Conservation (phyloP, 2,329 filamentous ascomycete genomes). For the Colletotrichum spinosum region DNA sequence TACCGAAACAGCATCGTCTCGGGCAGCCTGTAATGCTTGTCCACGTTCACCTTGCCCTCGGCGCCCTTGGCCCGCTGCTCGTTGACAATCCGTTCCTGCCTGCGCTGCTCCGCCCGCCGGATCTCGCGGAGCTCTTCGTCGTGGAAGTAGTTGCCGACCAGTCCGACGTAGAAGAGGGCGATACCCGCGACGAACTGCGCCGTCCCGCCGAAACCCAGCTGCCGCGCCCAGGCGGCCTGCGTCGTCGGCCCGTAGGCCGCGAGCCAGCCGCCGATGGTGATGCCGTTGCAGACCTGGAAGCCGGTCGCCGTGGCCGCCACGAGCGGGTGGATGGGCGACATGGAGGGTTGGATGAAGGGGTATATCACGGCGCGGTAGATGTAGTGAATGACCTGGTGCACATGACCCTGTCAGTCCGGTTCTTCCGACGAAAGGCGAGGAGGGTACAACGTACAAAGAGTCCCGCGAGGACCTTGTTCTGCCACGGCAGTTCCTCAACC, state of each 20-base stretch:
- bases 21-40: conserved; percentile 90
- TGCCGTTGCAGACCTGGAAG: conserved; percentile 87
- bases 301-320: conserved; percentile 72
- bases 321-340: conserved; percentile 85
- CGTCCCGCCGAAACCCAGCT: conserved; percentile 50
- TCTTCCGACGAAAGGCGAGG: background rate
- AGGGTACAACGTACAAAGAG: conserved; percentile 64
- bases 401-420: background rate
- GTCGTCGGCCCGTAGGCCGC: conserved; percentile 81
- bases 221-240: conserved; percentile 59
- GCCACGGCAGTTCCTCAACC: conserved; percentile 74
- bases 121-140: conserved; percentile 93
- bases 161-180: conserved; percentile 79
- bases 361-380: conserved; percentile 86
- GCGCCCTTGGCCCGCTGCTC: conserved; percentile 54
- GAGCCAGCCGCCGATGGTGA: conserved; percentile 83
- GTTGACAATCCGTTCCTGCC: conserved; percentile 60
- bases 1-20: conserved; percentile 84
- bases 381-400: conserved; percentile 82
- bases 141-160: conserved; percentile 86
- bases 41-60: conserved; percentile 54
- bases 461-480: conserved; percentile 80
- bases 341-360: conserved; percentile 87
- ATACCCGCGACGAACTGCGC: conserved; percentile 72
- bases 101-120: conserved; percentile 73